phyloP scores from a whole-genome alignment of 441 rosid species.

The Arabidopsis lyrata region DNA sequence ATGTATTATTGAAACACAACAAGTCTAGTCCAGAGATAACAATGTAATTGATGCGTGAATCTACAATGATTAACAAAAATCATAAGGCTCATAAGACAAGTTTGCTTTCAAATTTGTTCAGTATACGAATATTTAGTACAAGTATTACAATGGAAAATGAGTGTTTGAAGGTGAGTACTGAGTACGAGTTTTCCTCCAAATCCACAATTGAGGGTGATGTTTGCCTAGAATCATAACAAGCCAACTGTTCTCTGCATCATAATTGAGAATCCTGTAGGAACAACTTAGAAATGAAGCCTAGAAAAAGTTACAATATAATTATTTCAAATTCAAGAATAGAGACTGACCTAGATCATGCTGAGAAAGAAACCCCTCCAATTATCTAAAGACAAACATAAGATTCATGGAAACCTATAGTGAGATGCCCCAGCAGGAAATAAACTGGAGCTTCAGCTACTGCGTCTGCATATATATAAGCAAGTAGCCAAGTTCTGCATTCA shows the following conservation, averaged over 20 bases:
- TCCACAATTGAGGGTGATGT: slow-evolving; percentile 18
- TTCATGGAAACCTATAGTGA: slow-evolving; percentile 28
- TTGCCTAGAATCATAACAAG: slow-evolving; percentile 24
- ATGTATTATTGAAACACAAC: background rate
- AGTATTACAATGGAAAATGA: slow-evolving; percentile 25
- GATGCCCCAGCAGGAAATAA: slow-evolving; percentile 29
- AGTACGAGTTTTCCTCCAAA: background rate
- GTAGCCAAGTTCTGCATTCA: slow-evolving; percentile 38
- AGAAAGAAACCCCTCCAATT: slow-evolving; percentile 20
- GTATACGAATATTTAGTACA: slow-evolving; percentile 25
- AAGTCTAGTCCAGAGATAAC: slow-evolving; percentile 22
- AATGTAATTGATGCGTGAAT: background rate
- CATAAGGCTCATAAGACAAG: slow-evolving; percentile 18
- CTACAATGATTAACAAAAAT: background rate
- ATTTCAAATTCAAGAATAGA: slow-evolving; percentile 16
- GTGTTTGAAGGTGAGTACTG: slow-evolving; percentile 6
- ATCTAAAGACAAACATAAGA: slow-evolving; percentile 26
- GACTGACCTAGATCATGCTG: slow-evolving; percentile 35
- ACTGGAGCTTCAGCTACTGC: slow-evolving; percentile 19
- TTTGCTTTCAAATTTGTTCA: slow-evolving; percentile 22
- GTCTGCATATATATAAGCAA: slow-evolving; percentile 16
- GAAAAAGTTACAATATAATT: background rate
- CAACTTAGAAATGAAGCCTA: slow-evolving; percentile 22
- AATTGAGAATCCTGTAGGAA: background rate
- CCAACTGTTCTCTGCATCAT: slow-evolving; percentile 35